Conservation (phyloP, 2,329 filamentous ascomycete species). For the Fusarium musae region DNA sequence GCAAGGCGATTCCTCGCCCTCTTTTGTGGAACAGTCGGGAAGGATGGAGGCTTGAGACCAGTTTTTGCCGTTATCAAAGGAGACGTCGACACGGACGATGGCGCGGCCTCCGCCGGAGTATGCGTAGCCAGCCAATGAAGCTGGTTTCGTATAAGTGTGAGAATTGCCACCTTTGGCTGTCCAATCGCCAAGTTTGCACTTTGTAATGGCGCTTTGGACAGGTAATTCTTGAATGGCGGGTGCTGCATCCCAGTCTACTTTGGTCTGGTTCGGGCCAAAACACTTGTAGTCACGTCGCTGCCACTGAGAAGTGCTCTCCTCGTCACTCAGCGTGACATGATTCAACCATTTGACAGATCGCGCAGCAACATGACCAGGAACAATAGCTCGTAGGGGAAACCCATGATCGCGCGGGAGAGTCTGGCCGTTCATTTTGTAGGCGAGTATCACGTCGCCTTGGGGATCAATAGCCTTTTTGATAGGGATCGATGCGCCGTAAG, state of each 20-base stretch:
- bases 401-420: constrained; percentile 73
- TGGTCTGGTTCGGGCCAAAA: constrained; percentile 71
- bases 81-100: constrained; percentile 75
- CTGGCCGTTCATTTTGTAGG: constrained; percentile 74
- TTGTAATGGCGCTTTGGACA: constrained; percentile 73
- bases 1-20: constrained; percentile 44
- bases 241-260: constrained; percentile 71
- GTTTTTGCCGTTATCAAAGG: constrained; percentile 69
- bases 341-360: constrained; percentile 77
- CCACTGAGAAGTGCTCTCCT: constrained; percentile 74
- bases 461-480: constrained; percentile 68
- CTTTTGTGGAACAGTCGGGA: constrained; percentile 55
- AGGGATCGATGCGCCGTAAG: constrained; percentile 71
- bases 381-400: constrained; percentile 70
- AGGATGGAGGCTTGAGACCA: constrained; percentile 73
- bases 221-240: constrained; percentile 75
- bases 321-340: constrained; percentile 71
- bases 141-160: constrained; percentile 27
- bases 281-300: constrained; percentile 76
- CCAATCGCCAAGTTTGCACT: constrained; percentile 56
- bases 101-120: constrained; percentile 74
- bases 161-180: not conserved
- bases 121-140: constrained; percentile 70
- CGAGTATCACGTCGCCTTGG: constrained; percentile 71
- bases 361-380: constrained; percentile 74